Base-by-base conservation (phyloP, 2,329 filamentous ascomycete species). In the Aspergillus pseudonomiae region DNA sequence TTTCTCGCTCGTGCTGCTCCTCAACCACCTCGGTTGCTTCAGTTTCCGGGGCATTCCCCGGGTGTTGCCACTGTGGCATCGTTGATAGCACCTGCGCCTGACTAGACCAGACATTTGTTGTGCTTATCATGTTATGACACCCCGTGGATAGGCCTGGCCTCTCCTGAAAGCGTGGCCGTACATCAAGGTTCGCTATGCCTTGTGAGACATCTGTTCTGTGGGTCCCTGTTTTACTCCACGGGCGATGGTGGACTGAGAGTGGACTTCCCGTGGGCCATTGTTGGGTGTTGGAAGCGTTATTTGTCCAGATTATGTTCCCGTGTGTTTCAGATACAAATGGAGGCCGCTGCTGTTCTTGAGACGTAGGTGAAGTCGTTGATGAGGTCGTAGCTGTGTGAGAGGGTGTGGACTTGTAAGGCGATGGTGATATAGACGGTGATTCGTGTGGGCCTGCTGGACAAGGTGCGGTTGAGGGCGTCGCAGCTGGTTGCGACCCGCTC, bases 401-500 rank as follows among this genome's bases (percentile, higher is more conserved):
- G 4, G 16, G 30, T 26, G 26, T 16, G 39, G 52, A 36, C n/a
- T 39, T 55, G 10, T 36, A 26, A 12, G 52, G 32, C 12, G 52
- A 39, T 2, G 52, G 52, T 2, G 24, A 39, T 39, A 39, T 39
- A 14, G 52, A 39, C 16, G 21, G 52, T 16, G 14, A 39, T 19
- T 21, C 52, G 24, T 55, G n/a, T 55, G 56, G 14, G 6, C 26
- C 57, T 30, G 30, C 41, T 50, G 60, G 52, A 59, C 39, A 57
- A 54, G 30, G 59, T 62, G 64, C 36, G 60, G 68, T 68, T 14
- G 65, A 45, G 19, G 67, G 19, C 10, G 26, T 65, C 7, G 57
- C 74, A 59, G 79, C 78, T 48, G 75, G 71, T 54, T 79, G 74
- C 19, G 79, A 78, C 59, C 83, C 84, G 45, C 83, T 82, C 58